Base-by-base conservation (phyloP, 2,329 filamentous ascomycete genomes). In the Epichloe scottii region DNA sequence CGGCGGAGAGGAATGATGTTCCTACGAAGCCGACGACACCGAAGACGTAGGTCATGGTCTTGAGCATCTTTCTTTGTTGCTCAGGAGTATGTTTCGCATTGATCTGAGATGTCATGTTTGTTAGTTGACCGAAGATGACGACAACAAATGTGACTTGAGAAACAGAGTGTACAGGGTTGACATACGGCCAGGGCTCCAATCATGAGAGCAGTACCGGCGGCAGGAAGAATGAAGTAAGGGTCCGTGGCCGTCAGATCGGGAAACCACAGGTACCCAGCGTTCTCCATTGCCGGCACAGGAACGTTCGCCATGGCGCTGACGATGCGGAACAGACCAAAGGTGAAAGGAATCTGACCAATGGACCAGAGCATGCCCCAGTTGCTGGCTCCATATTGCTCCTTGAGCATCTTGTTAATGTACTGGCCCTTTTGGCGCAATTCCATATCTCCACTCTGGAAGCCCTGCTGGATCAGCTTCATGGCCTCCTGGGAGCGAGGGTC, bases 261-360 rank as follows among this genome's bases (percentile, higher is more conserved):
- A 57, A 97, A 78, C 93, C 93, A 98, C 40, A 82, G 68, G 37
- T 82, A 68, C 3, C 87, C 84, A 34, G 86, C 87, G 1, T 69
- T 71, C 59, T 87, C 78, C 56, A 97, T 66, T 1, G 81, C 84
- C 0, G 91, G 91, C 5, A 96, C 88, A 4, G 91, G 91, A 46
- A 97, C 70, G 21, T 73, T 66, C 1, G 80, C 68, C 85, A 95
- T 94, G 57, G 76, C 82, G 49, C 80, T 77, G 56, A 94, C 66
- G 44, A 91, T 72, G 54, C 86, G 81, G 74, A 91, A 97, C 53
- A 85, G 82, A 59, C 89, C 89, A 65, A 82, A 89, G 54, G 85
- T 86, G 56, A 95, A 73, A 5, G 89, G 82, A 12, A 85, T 60
- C 59, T 76, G 71, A 4, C 67, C 45, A 41, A 73, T 60, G 14